phyloP scores from a whole-genome alignment of 768 basidiomycete species.

The Chalciporus piperatus region DNA sequence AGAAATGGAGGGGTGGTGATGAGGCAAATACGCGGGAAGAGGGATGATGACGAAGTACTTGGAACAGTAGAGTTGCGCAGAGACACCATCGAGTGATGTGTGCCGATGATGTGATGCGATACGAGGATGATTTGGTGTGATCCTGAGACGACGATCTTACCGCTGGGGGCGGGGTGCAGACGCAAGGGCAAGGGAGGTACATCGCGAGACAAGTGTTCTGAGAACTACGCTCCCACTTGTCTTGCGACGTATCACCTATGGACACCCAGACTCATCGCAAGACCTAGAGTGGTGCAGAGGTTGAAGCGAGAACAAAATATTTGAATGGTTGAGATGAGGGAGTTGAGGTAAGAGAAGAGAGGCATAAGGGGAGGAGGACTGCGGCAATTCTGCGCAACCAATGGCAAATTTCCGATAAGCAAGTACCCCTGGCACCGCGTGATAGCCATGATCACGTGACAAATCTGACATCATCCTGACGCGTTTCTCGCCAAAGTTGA shows the following conservation, averaged over 20 bases:
- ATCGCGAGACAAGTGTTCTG: conserved; percentile 35
- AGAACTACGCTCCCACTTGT: conserved; percentile 48
- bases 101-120: not conserved
- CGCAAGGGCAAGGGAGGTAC: conserved; percentile 10
- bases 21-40: not conserved
- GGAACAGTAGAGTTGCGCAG: not conserved
- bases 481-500: too few species aligned
- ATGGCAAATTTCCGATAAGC: conserved; percentile 31
- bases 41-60: not conserved
- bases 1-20: not conserved
- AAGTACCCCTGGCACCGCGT: conserved; percentile 12
- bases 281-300: not conserved
- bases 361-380: conserved; percentile 4
- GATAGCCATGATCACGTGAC: conserved; percentile 13
- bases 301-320: not conserved
- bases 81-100: not conserved
- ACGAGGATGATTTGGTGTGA: not conserved
- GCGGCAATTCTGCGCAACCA: conserved; percentile 43
- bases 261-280: not conserved
- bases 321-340: not conserved
- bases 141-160: not conserved
- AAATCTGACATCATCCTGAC: not conserved
- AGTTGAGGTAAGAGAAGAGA: not conserved
- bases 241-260: conserved; percentile 13
- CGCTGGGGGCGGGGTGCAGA: not conserved